Conservation (phyloP, 768 basidiomycete species). For the Sistotremastrum niveocremeum region DNA sequence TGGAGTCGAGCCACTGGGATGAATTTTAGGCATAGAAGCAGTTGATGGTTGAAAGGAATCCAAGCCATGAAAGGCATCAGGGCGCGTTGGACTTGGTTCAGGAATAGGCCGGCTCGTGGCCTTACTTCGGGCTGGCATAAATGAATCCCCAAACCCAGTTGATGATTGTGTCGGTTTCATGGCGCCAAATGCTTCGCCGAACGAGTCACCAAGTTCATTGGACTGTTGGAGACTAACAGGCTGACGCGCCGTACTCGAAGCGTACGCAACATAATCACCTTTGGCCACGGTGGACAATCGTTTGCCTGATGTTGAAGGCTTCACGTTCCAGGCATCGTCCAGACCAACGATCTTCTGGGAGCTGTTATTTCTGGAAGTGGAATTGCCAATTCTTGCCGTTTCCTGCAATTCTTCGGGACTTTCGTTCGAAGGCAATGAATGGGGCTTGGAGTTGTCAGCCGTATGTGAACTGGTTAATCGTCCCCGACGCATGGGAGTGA, state of each 20-base stretch:
- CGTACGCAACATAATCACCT: no score
- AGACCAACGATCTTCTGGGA: constrained; percentile 29
- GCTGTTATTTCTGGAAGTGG: constrained; percentile 27
- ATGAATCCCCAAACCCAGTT: no score
- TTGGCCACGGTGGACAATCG: background rate
- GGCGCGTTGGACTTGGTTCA: no score
- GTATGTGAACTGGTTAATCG: constrained; percentile 31
- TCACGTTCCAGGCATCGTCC: constrained; percentile 22
- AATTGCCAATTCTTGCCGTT: constrained; percentile 21
- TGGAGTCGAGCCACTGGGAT: no score
- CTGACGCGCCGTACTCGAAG: no score
- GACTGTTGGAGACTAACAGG: constrained; percentile 1
- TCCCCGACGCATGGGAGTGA: constrained; percentile 66
- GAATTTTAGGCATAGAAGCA: constrained; percentile 19
- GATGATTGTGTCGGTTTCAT: no score
- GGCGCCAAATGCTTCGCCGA: constrained; percentile 18
- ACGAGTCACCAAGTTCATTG: constrained; percentile 48
- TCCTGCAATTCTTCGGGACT: constrained; percentile 6
- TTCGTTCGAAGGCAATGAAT: constrained; percentile 17
- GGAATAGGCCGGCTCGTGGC: no score
- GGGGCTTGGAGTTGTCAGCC: constrained; percentile 22
- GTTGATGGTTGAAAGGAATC: constrained; percentile 42
- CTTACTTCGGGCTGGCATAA: no score
- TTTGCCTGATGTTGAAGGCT: constrained; percentile 8
- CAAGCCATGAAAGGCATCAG: constrained; percentile 69